Base-by-base conservation (phyloP, 768 basidiomycete species). In the Leccinum boreale region DNA sequence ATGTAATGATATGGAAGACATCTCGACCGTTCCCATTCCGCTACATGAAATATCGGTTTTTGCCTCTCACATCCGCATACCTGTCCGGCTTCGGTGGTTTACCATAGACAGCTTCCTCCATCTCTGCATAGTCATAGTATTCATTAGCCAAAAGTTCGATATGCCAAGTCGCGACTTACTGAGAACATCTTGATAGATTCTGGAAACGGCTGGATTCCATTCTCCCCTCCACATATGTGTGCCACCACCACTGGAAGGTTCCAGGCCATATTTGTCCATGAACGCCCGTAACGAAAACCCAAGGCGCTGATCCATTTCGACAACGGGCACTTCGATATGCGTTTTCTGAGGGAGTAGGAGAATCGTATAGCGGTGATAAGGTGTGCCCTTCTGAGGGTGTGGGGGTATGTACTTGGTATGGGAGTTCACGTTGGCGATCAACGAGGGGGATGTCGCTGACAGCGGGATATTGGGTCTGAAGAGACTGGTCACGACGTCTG, bases 341-440 rank as follows among this genome's bases (percentile, higher is more conserved):
- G 42, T 84, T 69, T 82, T 78, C 64, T 96, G 93, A 10, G 84
- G 86, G 49, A 95, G 79, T 28, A 96, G 76, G 28, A 96, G 76
- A 46, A 88, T 63, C 9, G 85, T 82, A 71, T 96, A 97, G 60
- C 96, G 92, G 74, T 99, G 96, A 73, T 92, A 94, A 0, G 85
- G 84, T 11, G 94, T 89, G 51, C 94, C 94, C 36, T 82, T 82
- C 69, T 93, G 90, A 3, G 96, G 96, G 63, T 97, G 94, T 4
- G 95, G 97, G 5, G 96, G 90, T 61, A 95, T 77, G 72, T 95
- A 98, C 24, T 76, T 74, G 6, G 88, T 89, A 69, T 90, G 89
- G 1, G 78, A 71, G 60, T 82, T 76, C 53, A 79, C 66, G 36
- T 78, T 66, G 3, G 73, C 63, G 52, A 84, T 76, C 12, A 62